Conservation (phyloP, 306 rosid genomes). For the Vigna unguiculata region DNA sequence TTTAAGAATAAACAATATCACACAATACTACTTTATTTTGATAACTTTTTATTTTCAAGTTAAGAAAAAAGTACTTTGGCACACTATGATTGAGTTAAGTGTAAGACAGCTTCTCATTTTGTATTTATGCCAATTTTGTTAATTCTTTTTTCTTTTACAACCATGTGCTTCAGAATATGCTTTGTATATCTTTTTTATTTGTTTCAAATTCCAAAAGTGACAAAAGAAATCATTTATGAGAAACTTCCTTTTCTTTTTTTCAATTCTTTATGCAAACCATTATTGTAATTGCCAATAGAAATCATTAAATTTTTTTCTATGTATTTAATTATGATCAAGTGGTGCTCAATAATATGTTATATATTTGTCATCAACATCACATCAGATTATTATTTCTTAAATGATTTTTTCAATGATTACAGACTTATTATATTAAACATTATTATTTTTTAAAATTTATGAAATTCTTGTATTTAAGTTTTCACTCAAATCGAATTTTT, state of each 20-base stretch:
- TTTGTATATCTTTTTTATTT: neutral
- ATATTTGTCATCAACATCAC: no score
- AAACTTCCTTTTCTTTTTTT: slow-evolving; percentile 4
- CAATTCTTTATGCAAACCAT: neutral
- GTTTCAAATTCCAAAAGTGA: neutral
- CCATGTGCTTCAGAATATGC: slow-evolving; percentile 26
- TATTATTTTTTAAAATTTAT: no score
- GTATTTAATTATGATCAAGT: no score
- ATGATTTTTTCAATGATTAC: no score
- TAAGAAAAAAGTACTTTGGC: neutral
- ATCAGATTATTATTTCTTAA: no score
- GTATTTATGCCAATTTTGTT: slow-evolving; percentile 8
- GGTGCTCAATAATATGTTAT: no score
- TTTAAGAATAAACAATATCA: no score
- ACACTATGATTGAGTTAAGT: slow-evolving; percentile 3
- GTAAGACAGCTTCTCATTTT: slow-evolving; percentile 10
- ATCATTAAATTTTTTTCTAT: neutral
- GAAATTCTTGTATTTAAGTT: no score
- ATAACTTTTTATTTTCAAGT: no score
- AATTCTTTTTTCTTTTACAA: neutral
- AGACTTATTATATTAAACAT: no score
- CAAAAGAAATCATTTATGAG: neutral
- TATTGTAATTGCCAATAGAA: neutral
- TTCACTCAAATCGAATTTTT: no score
- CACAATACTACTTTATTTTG: no score